phyloP scores from a whole-genome alignment of 192 early-diverging fungal species.

The Coemansia sp. region DNA sequence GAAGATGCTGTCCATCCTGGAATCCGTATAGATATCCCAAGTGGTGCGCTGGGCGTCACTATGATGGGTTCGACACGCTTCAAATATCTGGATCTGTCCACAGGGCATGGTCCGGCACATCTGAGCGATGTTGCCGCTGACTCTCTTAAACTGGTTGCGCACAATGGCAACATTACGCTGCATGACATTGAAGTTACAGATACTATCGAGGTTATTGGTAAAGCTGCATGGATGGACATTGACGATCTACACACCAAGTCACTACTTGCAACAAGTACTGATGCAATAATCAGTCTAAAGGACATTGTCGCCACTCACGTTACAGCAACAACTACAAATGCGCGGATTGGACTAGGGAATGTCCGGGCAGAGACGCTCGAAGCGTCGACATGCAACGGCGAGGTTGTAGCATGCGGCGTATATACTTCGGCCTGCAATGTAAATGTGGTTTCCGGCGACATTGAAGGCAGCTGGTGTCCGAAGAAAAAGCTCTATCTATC shows the following conservation, averaged over 20 bases:
- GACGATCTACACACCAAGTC: conserved; percentile 32
- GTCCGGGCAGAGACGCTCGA: conserved; percentile 32
- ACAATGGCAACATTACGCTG: conserved; percentile 49
- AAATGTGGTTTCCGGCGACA: conserved; percentile 25
- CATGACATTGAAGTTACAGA: conserved; percentile 29
- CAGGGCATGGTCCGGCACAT: conserved; percentile 41
- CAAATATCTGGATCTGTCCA: conserved; percentile 26
- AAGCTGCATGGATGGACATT: conserved; percentile 51
- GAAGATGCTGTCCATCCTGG: conserved; percentile 29
- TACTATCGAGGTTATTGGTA: conserved; percentile 23
- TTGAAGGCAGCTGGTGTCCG: conserved; percentile 44
- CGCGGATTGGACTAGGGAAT: conserved; percentile 44
- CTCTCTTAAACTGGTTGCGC: conserved; percentile 25
- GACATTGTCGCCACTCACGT: conserved; percentile 28
- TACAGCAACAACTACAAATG: conserved; percentile 36
- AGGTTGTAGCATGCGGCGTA: conserved; percentile 28
- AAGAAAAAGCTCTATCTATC: conserved; percentile 38
- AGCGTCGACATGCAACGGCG: conserved; percentile 30
- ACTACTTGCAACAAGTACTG: conserved; percentile 25
- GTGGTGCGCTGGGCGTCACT: conserved; percentile 38
- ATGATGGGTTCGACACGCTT: conserved; percentile 41
- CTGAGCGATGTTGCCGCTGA: conserved; percentile 41
- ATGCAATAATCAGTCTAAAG: conserved; percentile 51
- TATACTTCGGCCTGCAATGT: conserved; percentile 22
- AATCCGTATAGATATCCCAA: conserved; percentile 36